Evolutionary conservation across 176 grass and related monocot species (phyloP).

Genomic region (Carex kokanica): DNA sequence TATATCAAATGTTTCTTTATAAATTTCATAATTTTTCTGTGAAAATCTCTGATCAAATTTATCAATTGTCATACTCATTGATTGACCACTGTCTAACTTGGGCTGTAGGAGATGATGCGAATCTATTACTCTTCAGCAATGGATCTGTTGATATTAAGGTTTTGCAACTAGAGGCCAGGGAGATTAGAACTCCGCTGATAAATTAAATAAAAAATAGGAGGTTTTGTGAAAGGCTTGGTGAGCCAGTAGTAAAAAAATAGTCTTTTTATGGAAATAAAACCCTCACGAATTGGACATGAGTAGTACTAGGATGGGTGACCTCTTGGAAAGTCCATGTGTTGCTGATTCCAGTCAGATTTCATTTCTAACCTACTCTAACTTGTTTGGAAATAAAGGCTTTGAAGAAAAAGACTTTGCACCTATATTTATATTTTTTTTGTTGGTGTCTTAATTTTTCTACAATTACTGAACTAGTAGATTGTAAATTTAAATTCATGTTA

Average conservation of each 20-base stretch:
- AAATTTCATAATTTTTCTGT: background rate
- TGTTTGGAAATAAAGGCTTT: background rate
- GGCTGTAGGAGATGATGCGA: conserved; percentile 30
- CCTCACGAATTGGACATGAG: no score
- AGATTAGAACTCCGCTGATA: conserved; percentile 49
- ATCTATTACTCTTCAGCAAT: conserved; percentile 69
- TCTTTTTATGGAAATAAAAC: no score
- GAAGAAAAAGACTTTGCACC: background rate
- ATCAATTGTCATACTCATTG: background rate
- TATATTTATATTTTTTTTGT: background rate
- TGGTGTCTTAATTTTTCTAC: background rate
- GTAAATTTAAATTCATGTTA: no score
- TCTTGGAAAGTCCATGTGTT: no score
- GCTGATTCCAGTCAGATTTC: no score
- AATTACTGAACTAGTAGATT: background rate
- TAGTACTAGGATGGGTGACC: no score
- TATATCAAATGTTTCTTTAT: background rate
- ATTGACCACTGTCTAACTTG: conserved; percentile 52
- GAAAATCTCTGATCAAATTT: no score
- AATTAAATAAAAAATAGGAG: conserved; percentile 16
- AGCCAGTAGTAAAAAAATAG: no score
- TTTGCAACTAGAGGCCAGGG: conserved; percentile 28
- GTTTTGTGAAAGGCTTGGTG: no score
- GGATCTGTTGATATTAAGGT: conserved; percentile 39
- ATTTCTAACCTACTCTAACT: no score